Base-by-base conservation (phyloP, 345 rosid genomes). In the Mangifera indica region DNA sequence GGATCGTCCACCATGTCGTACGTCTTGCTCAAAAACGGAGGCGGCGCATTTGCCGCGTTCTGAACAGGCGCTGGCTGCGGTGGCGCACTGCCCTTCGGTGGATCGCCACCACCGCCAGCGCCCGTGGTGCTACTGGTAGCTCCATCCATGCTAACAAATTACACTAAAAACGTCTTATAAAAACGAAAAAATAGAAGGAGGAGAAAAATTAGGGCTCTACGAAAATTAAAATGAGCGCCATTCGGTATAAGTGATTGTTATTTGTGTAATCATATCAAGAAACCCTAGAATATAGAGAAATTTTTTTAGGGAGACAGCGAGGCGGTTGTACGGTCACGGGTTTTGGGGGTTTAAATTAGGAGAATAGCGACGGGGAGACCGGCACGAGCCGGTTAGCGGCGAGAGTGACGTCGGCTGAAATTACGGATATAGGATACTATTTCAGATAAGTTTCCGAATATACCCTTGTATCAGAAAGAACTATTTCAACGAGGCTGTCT, bases 1-100 rank as follows among this genome's bases (percentile, higher is more conserved):
- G 91, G 89, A 74, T 93, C 98, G 71, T 93, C 97, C 53, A 93
- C 97, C 95, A 93, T 87, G 81, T 93, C 95, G 66, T 93, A 93
- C 11, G 98, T 93, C 80, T 91, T 93, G 86, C 96, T 89, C 14
- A 93, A 79, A 75, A 93, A 93, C 34, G 98, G 93, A 40, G 97
- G 91, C 51, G 96, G 97, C 9, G 85, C 76, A 69, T 74, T 91
- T 3, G 78, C 79, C 46, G 80, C 81, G 58, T 56, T 77, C 26
- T 86, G 82, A 29, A 80, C n/a, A 62, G 91, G 78, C 69, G 77
- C 76, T 4, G 93, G 87, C 63, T 74, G 81, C 5, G 84, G 77
- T 40, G 80, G 44, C 67, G 67, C 60, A 10, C 70, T 69, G 46
- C 77, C 72, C 21, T 72, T 71, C 45, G 86, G 74, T 34, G 72